Base-by-base conservation (phyloP, 257 asterid genomes). In the Ajuga chamaepitys region DNA sequence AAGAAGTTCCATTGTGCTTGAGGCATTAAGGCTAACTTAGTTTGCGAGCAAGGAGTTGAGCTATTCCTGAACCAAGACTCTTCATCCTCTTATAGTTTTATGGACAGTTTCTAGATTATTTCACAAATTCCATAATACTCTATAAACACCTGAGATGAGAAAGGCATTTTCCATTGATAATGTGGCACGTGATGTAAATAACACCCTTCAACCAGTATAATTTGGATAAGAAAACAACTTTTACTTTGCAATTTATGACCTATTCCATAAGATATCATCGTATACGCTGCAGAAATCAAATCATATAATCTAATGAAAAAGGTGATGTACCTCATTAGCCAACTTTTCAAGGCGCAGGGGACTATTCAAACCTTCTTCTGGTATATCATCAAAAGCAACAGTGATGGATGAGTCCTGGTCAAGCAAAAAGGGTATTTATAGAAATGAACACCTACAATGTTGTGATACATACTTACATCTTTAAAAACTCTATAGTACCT, bases 351-450 rank as follows among this genome's bases (percentile, higher is more conserved):
- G 92, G 75, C 97, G 96, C 56, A 93, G 75, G 66, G 97, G 95
- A 61, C 73, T 81, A 75, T 88, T 87, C 73, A 93, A 55, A 65
- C 99, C 97, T 75, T 93, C 97, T 80, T 93, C 97, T 26, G 97
- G 97, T 71, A 93, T 71, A 70, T 93, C 99, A 76, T 87, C 99
- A 65, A 89, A 93, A 65, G 89, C 97, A 74, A 89, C 95, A 41
- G 90, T 87, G 72, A 93, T 81, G 44, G 99, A 87, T 22, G 95
- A 84, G 82, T 93, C 99, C 99, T 93, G 86, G 66, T 59, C 82
- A 62, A 34, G 52, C 35, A 47, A 72, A 70, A 71, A 62, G 65
- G 59, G 58, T 24, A 63, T 34, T 18, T 4, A 75, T 40, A 55
- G 21, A 58, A 61, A 42, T 41, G 12, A 53, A 67, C 22, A 40